Evolutionary conservation across 78 protist species (phyloP), one percentile per base, ranked within the genome.

Genomic region (Trichosphaerium sp.): DNA sequence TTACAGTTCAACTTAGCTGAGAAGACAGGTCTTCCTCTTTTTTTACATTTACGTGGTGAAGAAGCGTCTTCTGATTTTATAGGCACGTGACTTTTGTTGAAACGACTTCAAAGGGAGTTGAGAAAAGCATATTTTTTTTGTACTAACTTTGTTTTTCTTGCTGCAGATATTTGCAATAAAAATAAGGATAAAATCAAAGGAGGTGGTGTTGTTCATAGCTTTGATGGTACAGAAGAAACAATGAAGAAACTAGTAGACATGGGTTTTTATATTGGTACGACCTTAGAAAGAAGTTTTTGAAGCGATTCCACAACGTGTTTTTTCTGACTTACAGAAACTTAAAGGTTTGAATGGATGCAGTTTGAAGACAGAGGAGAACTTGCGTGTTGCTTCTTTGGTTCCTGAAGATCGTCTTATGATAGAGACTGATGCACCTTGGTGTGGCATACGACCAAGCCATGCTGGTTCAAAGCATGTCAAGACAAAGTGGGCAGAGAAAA

Each of bases 371-470:
- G 76, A 77, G 23, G 83, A 77, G 4, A 77, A 77, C 40, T 32
- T 77, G 34, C 51, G 54, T 25, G 60, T 59, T n/a, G 66, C 62
- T 48, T 29, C 65, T 31, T 48, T 66, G n/a, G 59, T 77, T 11
- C 83, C 83, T 35, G 28, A 63, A 4, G 74, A 77, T 37, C 34
- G 61, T 34, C 39, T 77, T 57, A 26, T 77, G 21, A 66, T 77
- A 29, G 83, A 77, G 62, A 77, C 83, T 3, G 83, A 77, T 60
- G 75, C 83, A 38, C 83, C 83, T 14, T 77, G 70, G 69, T 77
- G 83, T 40, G 83, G 69, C 57, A 60, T 77, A 8, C 63, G 83
- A 57, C 44, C 39, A 39, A 77, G 78, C n/a, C 83, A 77, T 69
- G 57, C 76, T 28, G 40, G 71, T 4, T 32, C 39, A 26, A 69